Evolutionary conservation across 495 filamentous ascomycete species (phyloP).

Genomic region (Cercophora newfieldiana): DNA sequence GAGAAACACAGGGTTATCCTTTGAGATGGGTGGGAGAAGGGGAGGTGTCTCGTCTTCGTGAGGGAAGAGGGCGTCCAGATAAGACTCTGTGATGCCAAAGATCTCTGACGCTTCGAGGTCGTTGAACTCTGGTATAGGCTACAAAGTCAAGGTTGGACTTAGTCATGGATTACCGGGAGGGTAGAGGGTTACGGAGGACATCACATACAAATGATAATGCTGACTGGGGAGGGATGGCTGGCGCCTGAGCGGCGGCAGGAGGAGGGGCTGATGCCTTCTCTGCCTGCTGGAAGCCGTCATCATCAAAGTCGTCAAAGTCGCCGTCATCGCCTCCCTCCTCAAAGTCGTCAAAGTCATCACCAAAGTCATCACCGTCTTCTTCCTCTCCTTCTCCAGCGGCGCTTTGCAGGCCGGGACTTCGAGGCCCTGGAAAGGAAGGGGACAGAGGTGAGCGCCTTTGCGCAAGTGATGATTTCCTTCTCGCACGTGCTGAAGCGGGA

Average conservation of each 20-base stretch:
- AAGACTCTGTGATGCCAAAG: conserved; percentile 50
- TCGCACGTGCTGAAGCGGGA: conserved; percentile 25
- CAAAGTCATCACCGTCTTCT: conserved; percentile 49
- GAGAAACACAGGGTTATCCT: conserved; percentile 62
- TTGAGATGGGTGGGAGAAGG: conserved; percentile 42
- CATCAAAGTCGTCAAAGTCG: conserved; percentile 88
- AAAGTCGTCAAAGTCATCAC: conserved; percentile 96
- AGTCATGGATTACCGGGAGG: conserved; percentile 3
- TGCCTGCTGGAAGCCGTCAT: conserved; percentile 72
- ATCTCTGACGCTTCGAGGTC: conserved; percentile 56
- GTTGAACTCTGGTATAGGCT: conserved; percentile 76
- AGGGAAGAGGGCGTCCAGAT: conserved; percentile 59
- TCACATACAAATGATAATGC: conserved; percentile 49
- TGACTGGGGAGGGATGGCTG: conserved; percentile 35
- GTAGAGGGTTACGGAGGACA: not conserved
- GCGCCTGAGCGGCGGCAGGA: conserved; percentile 39
- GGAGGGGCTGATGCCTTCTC: conserved; percentile 50
- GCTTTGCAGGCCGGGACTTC: conserved; percentile 6
- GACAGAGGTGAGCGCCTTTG: conserved; percentile 21
- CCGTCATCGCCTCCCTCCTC: conserved; percentile 74
- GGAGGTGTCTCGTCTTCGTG: conserved; percentile 51
- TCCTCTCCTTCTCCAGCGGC: conserved; percentile 4
- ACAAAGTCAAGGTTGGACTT: not conserved
- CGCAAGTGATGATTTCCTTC: conserved; percentile 41
- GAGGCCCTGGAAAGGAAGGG: conserved; percentile 12